A percentile compares a stretch with the other conserved stretches of the same genome.
Evolutionary conservation across 1,284 basidiomycete species (phyloP).

Genomic region (Trametes sp.): DNA sequence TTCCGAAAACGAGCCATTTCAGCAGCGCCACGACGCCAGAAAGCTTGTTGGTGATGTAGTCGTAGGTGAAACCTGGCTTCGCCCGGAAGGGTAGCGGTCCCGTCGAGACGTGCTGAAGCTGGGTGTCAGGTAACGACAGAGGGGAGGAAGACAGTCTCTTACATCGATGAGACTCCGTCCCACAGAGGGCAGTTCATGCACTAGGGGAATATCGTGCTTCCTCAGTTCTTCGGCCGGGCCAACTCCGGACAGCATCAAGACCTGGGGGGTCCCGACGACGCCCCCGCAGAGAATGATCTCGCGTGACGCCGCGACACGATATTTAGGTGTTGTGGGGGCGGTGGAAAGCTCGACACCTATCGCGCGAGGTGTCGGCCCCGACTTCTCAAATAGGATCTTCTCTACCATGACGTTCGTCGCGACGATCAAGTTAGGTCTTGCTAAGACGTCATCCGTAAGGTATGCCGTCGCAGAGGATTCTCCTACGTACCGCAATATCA

Average conservation of each 20-base stretch:
- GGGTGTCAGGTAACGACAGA: background rate
- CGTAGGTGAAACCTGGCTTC: constrained; percentile 39
- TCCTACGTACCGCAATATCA: constrained; percentile 22
- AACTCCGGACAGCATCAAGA: constrained; percentile 25
- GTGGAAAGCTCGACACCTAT: constrained; percentile 42
- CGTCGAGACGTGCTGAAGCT: constrained; percentile 38
- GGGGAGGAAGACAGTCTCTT: background rate
- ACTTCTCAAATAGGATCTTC: constrained; percentile 26
- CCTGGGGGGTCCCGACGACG: constrained; percentile 41
- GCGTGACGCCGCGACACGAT: constrained; percentile 20
- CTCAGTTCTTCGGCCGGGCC: constrained; percentile 20
- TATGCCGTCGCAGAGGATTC: constrained; percentile 49
- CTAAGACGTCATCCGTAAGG: constrained; percentile 42
- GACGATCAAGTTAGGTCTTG: constrained; percentile 48
- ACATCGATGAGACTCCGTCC: constrained; percentile 41
- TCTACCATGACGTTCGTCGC: constrained; percentile 46
- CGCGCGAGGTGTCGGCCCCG: constrained; percentile 17
- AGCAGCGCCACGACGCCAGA: constrained; percentile 35
- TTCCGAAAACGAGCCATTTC: constrained; percentile 42
- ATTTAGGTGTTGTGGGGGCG: constrained; percentile 16
- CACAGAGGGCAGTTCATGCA: constrained; percentile 41
- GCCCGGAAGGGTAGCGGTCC: constrained; percentile 39
- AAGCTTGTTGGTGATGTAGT: constrained; percentile 42
- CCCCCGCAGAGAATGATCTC: constrained; percentile 43
- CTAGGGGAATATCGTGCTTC: constrained; percentile 34